Percentiles rank a stretch among this genome's conserved stretches.
Evolutionary conservation across 257 asterid species (phyloP).

Genomic region (Capsicum pubescens): DNA sequence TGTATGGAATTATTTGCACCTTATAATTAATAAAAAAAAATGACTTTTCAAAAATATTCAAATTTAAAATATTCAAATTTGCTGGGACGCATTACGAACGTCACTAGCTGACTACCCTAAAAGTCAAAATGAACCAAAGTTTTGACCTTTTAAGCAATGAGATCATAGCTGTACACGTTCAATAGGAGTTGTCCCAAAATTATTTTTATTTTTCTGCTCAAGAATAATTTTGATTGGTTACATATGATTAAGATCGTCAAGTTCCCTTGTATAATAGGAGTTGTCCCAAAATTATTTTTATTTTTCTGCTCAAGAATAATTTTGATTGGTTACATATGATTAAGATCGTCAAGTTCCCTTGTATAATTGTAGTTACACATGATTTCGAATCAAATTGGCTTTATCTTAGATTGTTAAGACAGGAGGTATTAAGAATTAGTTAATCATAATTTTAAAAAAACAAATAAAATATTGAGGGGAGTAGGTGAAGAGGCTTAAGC

Average conservation of each 20-base stretch:
- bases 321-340: constrained; percentile 30
- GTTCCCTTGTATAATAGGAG: constrained; percentile 32
- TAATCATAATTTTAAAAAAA: constrained; percentile 7
- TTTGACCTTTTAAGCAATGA: constrained; percentile 46
- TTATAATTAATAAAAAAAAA: not conserved
- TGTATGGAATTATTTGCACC: not conserved
- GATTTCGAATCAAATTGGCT: constrained; percentile 37
- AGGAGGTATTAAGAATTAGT: constrained; percentile 22
- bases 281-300: constrained; percentile 25
- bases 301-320: constrained; percentile 1
- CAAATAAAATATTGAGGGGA: not conserved
- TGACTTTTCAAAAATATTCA: not conserved
- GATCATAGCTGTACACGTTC: constrained; percentile 37
- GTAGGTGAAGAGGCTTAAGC: constrained; percentile 35
- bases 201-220: not conserved
- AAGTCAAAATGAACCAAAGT: constrained; percentile 48
- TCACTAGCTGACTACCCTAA: constrained; percentile 30
- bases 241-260: constrained; percentile 26
- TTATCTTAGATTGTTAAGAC: constrained; percentile 29
- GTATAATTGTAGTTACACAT: constrained; percentile 45
- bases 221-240: constrained; percentile 27
- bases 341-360: constrained; percentile 26
- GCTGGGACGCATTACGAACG: constrained; percentile 12
- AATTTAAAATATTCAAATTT: constrained; percentile 12
- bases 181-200: constrained; percentile 26